These are phyloP conservation scores for Rhizopogon vinicolor DNA, from an alignment of 768 basidiomycete genomes.

Conservation along the genomic window DNA sequence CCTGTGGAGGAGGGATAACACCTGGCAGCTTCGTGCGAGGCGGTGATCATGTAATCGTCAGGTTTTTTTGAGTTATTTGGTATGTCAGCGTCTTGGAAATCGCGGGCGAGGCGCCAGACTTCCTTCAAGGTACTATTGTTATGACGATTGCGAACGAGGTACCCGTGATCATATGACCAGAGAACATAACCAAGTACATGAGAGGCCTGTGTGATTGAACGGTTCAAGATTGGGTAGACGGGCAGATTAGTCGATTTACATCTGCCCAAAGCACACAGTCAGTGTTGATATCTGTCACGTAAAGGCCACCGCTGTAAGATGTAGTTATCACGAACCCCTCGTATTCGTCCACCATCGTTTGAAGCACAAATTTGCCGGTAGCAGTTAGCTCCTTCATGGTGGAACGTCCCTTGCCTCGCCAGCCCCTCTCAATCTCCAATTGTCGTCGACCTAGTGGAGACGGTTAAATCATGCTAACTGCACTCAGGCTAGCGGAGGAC, in stretches of 20 bases:
- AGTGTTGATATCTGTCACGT: slow-evolving; percentile 49
- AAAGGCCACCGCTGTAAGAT: slow-evolving; percentile 46
- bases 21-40: slow-evolving; percentile 16
- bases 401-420: slow-evolving; percentile 50
- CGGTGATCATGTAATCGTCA: slow-evolving; percentile 22
- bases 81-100: slow-evolving; percentile 21
- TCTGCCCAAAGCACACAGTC: slow-evolving; percentile 54
- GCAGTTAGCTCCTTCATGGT: slow-evolving; percentile 27
- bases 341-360: slow-evolving; percentile 72
- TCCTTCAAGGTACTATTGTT: slow-evolving; percentile 47
- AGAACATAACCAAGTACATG: slow-evolving; percentile 43
- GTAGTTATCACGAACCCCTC: slow-evolving; percentile 59
- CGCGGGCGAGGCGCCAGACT: slow-evolving; percentile 55
- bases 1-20: slow-evolving; percentile 6
- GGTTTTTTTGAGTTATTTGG: slow-evolving; percentile 25
- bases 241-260: neutral
- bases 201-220: neutral
- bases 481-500: neutral
- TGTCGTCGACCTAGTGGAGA: slow-evolving; percentile 41
- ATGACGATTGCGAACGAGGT: slow-evolving; percentile 61
- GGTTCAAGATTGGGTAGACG: neutral
- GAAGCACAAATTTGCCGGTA: slow-evolving; percentile 46
- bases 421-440: slow-evolving; percentile 41
- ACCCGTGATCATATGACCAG: slow-evolving; percentile 70
- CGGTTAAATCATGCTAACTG: slow-evolving; percentile 8